phyloP scores from a whole-genome alignment of 352 stramenopile species.

The Globisporangium paroecandrum region DNA sequence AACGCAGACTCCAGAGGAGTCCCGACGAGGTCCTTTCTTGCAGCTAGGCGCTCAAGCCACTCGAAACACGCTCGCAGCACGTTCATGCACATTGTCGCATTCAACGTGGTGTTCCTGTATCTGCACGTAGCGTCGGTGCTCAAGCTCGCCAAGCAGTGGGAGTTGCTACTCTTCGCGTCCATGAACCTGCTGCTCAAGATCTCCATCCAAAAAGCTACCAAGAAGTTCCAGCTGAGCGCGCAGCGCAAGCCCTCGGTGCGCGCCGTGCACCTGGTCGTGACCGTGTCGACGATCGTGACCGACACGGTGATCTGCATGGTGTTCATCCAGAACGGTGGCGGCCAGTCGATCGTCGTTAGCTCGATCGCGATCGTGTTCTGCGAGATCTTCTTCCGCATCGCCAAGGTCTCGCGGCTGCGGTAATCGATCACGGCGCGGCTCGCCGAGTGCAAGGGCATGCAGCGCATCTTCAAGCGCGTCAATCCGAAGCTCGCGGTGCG shows the following conservation, averaged over 20 bases:
- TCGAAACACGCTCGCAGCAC: constrained; percentile 13
- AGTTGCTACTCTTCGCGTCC: constrained; percentile 24
- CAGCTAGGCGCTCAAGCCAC: constrained; percentile 1
- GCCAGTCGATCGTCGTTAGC: constrained; percentile 14
- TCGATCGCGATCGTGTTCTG: constrained; percentile 29
- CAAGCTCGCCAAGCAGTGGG: constrained; percentile 20
- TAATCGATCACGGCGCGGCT: constrained; percentile 22
- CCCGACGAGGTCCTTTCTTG: neutral
- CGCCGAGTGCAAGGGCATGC: constrained; percentile 23
- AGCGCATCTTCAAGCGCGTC: constrained; percentile 30
- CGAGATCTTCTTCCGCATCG: constrained; percentile 33
- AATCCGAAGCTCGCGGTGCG: constrained; percentile 26
- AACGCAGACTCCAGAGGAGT: neutral
- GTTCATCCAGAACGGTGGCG: constrained; percentile 24
- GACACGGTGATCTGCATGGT: constrained; percentile 35
- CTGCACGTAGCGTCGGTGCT: constrained; percentile 23
- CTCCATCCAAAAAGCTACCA: constrained; percentile 27
- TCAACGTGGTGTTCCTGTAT: constrained; percentile 21
- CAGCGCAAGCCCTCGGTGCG: constrained; percentile 20
- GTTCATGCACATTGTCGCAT: constrained; percentile 16
- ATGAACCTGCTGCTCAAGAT: constrained; percentile 31
- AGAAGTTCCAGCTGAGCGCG: constrained; percentile 21
- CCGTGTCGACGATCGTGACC: constrained; percentile 28
- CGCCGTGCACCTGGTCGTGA: constrained; percentile 27
- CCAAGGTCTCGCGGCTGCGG: constrained; percentile 30